phyloP scores from a whole-genome alignment of 164 flowering plant genomes.

The Sedum album region DNA sequence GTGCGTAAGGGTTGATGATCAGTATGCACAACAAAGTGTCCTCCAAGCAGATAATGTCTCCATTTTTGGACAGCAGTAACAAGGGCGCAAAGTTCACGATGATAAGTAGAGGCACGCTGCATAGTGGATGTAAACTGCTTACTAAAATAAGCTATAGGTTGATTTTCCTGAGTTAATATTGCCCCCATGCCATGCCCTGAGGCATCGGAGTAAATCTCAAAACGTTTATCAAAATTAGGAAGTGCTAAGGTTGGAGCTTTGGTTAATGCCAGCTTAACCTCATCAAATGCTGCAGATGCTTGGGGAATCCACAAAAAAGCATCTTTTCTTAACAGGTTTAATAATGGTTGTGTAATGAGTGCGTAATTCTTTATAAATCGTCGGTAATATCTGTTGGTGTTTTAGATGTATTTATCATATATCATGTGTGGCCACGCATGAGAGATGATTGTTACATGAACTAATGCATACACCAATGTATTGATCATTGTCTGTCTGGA shows the following conservation, averaged over 20 bases:
- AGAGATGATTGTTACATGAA: too few relatives aligned
- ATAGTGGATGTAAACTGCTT: neutral
- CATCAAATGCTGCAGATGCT: neutral
- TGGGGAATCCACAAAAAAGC: neutral
- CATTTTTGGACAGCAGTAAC: slow-evolving; percentile 4
- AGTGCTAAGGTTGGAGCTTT: neutral
- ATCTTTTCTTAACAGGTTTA: neutral
- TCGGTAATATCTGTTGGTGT: too few relatives aligned
- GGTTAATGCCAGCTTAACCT: neutral
- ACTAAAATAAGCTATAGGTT: neutral
- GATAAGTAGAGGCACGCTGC: neutral
- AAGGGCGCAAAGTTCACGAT: neutral
- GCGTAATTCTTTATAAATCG: neutral
- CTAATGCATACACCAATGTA: too few relatives aligned
- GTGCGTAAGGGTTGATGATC: neutral
- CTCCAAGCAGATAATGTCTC: neutral
- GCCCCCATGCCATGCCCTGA: neutral
- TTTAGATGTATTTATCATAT: too few relatives aligned
- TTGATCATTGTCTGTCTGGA: too few relatives aligned
- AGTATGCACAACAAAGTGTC: neutral
- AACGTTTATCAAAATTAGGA: neutral
- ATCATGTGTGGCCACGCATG: too few relatives aligned
- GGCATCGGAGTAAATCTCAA: neutral
- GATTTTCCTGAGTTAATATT: neutral
- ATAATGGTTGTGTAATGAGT: neutral